Conservation (phyloP, 352 stramenopile genomes). For the Phytopythium oedochilum region DNA sequence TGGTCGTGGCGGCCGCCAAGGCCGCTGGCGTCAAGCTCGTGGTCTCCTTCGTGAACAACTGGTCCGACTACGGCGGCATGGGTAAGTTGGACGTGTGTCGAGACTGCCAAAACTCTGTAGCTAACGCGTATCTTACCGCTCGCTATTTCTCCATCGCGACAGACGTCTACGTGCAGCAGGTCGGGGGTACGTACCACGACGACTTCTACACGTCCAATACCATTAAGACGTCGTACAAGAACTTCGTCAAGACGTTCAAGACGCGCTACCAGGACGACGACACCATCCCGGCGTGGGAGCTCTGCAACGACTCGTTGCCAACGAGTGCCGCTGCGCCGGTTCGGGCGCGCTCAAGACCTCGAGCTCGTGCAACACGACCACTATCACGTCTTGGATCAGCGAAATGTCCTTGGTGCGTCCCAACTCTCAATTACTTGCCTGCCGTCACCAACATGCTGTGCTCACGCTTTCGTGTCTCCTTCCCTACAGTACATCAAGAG, state of each 20-base stretch:
- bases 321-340: conserved; percentile 20
- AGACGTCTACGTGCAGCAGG: conserved; percentile 25
- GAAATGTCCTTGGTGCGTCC: conserved; percentile 26
- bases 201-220: conserved; percentile 26
- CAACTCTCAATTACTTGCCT: no score
- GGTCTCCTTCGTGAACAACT: conserved; percentile 30
- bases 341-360: conserved; percentile 19
- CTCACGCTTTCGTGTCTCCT: background rate
- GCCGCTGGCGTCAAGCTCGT: conserved; percentile 28
- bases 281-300: conserved; percentile 21
- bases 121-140: no score
- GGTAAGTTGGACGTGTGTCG: conserved; percentile 7
- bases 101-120: no score
- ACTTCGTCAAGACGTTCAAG: conserved; percentile 20
- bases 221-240: conserved; percentile 27
- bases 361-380: conserved; percentile 16
- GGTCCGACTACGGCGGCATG: conserved; percentile 29
- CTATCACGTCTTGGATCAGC: conserved; percentile 21
- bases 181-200: conserved; percentile 24
- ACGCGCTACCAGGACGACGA: conserved; percentile 15
- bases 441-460: no score
- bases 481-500: conserved; percentile 22
- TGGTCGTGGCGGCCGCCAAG: conserved; percentile 23
- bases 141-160: background rate
- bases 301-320: no score